Base-by-base conservation (phyloP, 2,329 filamentous ascomycete genomes). In the Fusarium xyrophilum region DNA sequence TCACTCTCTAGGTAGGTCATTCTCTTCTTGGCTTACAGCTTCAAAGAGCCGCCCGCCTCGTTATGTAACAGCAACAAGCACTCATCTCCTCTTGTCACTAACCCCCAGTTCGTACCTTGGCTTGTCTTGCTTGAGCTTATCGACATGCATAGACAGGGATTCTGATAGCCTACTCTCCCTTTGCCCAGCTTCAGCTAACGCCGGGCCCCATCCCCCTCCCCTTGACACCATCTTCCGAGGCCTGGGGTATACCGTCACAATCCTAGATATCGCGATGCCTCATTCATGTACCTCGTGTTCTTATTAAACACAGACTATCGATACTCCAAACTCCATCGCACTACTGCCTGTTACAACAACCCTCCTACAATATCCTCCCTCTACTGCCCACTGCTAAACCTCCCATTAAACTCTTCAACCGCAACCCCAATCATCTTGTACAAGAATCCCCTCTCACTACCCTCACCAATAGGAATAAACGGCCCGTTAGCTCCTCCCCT, bases 401-500 rank as follows among this genome's bases (percentile, higher is more conserved):
- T 81, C 62, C 87, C 82, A 73, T 91, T 91, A 63, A 89, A 91
- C 80, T 90, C 88, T 73, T 88, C 86, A 44, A 89, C 88, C 4
- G 88, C 88, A 3, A 91, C 81, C 1, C 86, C 88, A 62, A 91
- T 83, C 85, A 89, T 89, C 71, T 82, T 82, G 77, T 91, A 91
- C 67, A 91, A 73, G 74, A 89, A 91, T 3, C 84, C 82, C 42
- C 88, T 79, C 32, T 86, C 85, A 56, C 89, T 92, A 79, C 97
- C 95, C 74, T 97, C 93, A n/a, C 89, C 90, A 9, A 98, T 91
- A 0, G 96, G 96, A 10, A 99, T 89, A 76, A 98, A 99, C 5
- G 96, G 96, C 1, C 96, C 96, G 76, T 97, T 97, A 5, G 91
- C 92, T 6, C 94, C 95, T 14, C 94, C 95, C 71, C 97, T 91